Percentiles rank a stretch among this genome's conserved stretches.
These are phyloP conservation scores for Dispira parvispora DNA, from an alignment of 192 early-diverging fungal genomes.

Conservation along the genomic window DNA sequence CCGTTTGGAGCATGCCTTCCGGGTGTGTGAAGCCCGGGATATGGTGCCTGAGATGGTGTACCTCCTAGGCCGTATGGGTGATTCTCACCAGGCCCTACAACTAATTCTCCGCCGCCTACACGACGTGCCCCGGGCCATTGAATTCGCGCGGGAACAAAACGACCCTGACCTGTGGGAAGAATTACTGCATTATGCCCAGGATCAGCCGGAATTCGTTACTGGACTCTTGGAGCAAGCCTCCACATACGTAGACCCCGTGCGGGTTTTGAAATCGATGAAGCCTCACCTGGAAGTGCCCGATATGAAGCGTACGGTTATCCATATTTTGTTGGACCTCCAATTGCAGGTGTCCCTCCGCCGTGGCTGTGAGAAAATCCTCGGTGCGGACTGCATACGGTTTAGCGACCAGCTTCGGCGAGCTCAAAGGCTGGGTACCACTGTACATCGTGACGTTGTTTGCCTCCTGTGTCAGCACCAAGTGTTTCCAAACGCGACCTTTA, in stretches of 20 bases:
- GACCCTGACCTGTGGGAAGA: constrained; percentile 94
- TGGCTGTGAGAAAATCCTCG: constrained; percentile 81
- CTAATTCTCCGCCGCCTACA: constrained; percentile 81
- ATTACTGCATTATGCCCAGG: constrained; percentile 77
- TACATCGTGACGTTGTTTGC: constrained; percentile 28
- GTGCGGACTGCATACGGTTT: constrained; percentile 69
- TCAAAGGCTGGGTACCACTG: constrained; percentile 47
- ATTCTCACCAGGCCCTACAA: constrained; percentile 82
- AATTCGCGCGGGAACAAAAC: constrained; percentile 95
- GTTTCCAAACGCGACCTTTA: constrained; percentile 17
- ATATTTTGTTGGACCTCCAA: constrained; percentile 82
- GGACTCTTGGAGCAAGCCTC: constrained; percentile 83
- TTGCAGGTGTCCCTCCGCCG: constrained; percentile 79
- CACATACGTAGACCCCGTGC: constrained; percentile 68
- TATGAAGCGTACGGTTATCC: constrained; percentile 62
- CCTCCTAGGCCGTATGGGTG: constrained; percentile 91
- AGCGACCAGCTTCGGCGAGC: constrained; percentile 46
- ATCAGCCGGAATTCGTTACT: constrained; percentile 94
- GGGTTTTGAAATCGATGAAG: constrained; percentile 65
- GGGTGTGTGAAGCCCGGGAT: constrained; percentile 65
- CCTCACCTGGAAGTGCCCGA: constrained; percentile 62
- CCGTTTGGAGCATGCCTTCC: constrained; percentile 49
- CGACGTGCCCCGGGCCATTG: constrained; percentile 89
- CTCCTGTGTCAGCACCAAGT: constrained; percentile 21
- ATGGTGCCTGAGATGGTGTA: constrained; percentile 97